Percentiles rank a stretch among this genome's conserved stretches.
These are phyloP conservation scores for Coriolopsis trogii DNA, from an alignment of 1,284 basidiomycete species.

Conservation along the genomic window DNA sequence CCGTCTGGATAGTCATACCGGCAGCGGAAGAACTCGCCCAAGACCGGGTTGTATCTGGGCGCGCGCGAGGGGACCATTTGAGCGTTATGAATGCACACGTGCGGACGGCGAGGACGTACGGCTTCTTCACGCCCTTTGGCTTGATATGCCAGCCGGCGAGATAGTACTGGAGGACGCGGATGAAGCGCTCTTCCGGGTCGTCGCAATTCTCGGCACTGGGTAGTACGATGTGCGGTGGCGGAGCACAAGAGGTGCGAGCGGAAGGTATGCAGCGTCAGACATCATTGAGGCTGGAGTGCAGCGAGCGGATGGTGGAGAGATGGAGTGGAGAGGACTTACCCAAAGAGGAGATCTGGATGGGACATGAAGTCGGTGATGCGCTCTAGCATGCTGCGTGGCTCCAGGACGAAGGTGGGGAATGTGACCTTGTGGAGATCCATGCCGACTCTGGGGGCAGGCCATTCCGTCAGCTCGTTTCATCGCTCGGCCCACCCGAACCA, in stretches of 20 bases:
- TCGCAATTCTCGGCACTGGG: slow-evolving; percentile 72
- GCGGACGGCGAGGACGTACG: slow-evolving; percentile 53
- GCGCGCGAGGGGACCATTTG: not conserved
- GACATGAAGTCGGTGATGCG: slow-evolving; percentile 99
- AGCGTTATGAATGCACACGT: slow-evolving; percentile 9
- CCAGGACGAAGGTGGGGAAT: slow-evolving; percentile 92
- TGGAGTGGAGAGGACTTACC: slow-evolving; percentile 53
- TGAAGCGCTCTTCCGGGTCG: slow-evolving; percentile 89
- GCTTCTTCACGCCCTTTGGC: slow-evolving; percentile 99
- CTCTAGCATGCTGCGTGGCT: slow-evolving; percentile 92
- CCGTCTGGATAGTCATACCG: slow-evolving; percentile 93
- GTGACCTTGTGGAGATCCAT: slow-evolving; percentile 97
- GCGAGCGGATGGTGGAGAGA: no score
- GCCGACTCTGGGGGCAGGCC: slow-evolving; percentile 64
- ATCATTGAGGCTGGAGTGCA: no score
- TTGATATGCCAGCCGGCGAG: slow-evolving; percentile 99
- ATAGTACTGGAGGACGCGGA: slow-evolving; percentile 92
- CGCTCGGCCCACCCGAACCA: no score
- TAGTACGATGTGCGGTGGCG: not conserved
- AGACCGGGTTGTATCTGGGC: slow-evolving; percentile 90
- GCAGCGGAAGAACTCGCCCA: slow-evolving; percentile 98
- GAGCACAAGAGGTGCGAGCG: slow-evolving; percentile 10
- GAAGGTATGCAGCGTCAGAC: slow-evolving; percentile 16
- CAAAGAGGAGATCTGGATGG: slow-evolving; percentile 97
- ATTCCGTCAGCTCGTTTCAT: not conserved